Base-by-base conservation (phyloP, 2,329 filamentous ascomycete genomes). In the Thelonectria discophora region DNA sequence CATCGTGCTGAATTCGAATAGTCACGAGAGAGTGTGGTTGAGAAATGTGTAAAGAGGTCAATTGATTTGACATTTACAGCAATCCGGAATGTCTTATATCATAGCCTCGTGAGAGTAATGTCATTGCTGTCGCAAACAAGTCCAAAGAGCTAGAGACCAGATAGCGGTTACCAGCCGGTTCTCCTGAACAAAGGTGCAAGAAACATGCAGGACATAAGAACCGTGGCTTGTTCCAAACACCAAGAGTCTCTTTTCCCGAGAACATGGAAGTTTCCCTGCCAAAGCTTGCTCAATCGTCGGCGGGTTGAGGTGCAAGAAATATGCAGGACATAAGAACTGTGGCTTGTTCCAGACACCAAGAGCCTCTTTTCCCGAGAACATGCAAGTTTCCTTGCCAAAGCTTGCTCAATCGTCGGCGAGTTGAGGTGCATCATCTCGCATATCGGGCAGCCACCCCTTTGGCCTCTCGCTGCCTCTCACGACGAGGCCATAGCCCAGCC, bases 401-500 rank as follows among this genome's bases (percentile, higher is more conserved):
- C 8, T 7, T 49, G 15, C n/a, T 24, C 24, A 49, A 20, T 71
- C 55, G 73, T 4, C 75, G 74, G 58, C 63, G 21, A 71, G 69
- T 40, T 74, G 73, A 1, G 66, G 71, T 7, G 66, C 72, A 34
- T 78, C 76, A 13, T 78, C 77, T 66, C 75, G 77, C 73, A 92
- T 77, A 73, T 97, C 94, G 4, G 94, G 94, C 73, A 95, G 86
- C 94, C 94, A 98, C 0, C 94, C 94, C 73, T 90, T 92, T 0
- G 94, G 94, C 64, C 93, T 82, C 81, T 99, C 95, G 54, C 90
- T 91, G 0, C 94, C 94, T 54, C 95, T 84, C 20, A 99, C 91
- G 30, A 90, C 88, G 68, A 97, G 86, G 4, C 93, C 93, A 76
- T 98, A 99, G 30, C 93, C 88, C 21, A 94, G 86, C 67, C 87